Evolutionary conservation across 768 basidiomycete species (phyloP).

Genomic region (Lactarius deliciosus): DNA sequence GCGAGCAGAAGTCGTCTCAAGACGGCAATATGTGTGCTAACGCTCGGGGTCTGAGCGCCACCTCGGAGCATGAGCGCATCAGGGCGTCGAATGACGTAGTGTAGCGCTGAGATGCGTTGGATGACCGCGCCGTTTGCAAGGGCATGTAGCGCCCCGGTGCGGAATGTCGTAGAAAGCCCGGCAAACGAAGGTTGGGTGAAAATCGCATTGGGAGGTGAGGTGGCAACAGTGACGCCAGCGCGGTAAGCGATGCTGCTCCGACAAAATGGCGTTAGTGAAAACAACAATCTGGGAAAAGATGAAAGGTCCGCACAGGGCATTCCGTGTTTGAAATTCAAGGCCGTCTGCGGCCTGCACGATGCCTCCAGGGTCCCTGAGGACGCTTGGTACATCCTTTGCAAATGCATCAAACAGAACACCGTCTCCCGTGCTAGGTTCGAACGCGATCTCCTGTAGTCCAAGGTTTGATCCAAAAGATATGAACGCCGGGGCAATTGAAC

Average conservation of each 20-base stretch:
- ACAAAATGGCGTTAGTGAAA: constrained; percentile 5
- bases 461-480: constrained; percentile 61
- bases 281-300: not conserved
- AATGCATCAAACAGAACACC: constrained; percentile 55
- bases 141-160: constrained; percentile 41
- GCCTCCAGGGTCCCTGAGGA: constrained; percentile 44
- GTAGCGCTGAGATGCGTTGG: constrained; percentile 43
- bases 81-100: constrained; percentile 52
- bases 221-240: constrained; percentile 46
- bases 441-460: constrained; percentile 63
- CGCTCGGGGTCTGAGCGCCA: constrained; percentile 41
- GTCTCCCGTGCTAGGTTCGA: constrained; percentile 60
- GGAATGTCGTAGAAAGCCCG: constrained; percentile 34
- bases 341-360: constrained; percentile 66
- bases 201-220: constrained; percentile 36
- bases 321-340: constrained; percentile 46
- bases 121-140: constrained; percentile 46
- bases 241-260: constrained; percentile 45
- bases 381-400: constrained; percentile 40
- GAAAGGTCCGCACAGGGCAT: constrained; percentile 34
- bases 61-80: constrained; percentile 31
- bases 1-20: constrained; percentile 63
- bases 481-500: constrained; percentile 59
- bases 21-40: constrained; percentile 80
- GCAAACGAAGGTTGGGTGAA: constrained; percentile 9